A percentile compares a stretch with the other conserved stretches of the same genome.
Evolutionary conservation across 2,329 filamentous ascomycete species (phyloP).

Genomic region (Harringtonia aguacate): DNA sequence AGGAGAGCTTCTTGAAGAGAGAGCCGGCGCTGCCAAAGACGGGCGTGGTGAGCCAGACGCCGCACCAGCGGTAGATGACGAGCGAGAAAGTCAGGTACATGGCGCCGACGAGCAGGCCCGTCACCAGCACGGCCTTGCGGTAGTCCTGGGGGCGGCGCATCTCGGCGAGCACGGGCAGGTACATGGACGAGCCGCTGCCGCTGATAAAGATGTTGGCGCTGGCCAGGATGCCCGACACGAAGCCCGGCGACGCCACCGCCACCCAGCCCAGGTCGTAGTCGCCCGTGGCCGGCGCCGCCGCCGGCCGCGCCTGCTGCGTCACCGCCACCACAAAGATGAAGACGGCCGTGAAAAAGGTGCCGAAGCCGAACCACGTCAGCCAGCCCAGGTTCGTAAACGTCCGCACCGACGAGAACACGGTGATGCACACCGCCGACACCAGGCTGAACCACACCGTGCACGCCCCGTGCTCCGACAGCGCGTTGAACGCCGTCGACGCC

Average conservation of each 20-base stretch:
- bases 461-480: constrained; percentile 28
- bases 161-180: constrained; percentile 51
- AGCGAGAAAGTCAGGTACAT: constrained; percentile 41
- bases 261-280: constrained; percentile 33
- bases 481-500: constrained; percentile 52
- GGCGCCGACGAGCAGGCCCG: constrained; percentile 37
- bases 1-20: constrained; percentile 49
- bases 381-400: constrained; percentile 36
- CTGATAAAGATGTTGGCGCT: constrained; percentile 47
- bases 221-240: constrained; percentile 46
- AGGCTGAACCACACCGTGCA: constrained; percentile 37
- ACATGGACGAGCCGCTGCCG: constrained; percentile 11
- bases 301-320: constrained; percentile 22
- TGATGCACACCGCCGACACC: constrained; percentile 36
- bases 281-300: constrained; percentile 24
- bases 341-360: constrained; percentile 47
- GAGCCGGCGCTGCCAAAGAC: constrained; percentile 40
- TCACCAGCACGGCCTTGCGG: constrained; percentile 39
- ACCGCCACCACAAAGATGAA: constrained; percentile 38
- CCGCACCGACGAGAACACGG: constrained; percentile 36
- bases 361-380: constrained; percentile 38
- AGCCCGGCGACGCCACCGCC: constrained; percentile 39
- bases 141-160: constrained; percentile 51
- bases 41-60: constrained; percentile 50
- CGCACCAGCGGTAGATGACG: constrained; percentile 47